Conservation (phyloP, 441 rosid genomes). For the Erodium chrysanthum region DNA sequence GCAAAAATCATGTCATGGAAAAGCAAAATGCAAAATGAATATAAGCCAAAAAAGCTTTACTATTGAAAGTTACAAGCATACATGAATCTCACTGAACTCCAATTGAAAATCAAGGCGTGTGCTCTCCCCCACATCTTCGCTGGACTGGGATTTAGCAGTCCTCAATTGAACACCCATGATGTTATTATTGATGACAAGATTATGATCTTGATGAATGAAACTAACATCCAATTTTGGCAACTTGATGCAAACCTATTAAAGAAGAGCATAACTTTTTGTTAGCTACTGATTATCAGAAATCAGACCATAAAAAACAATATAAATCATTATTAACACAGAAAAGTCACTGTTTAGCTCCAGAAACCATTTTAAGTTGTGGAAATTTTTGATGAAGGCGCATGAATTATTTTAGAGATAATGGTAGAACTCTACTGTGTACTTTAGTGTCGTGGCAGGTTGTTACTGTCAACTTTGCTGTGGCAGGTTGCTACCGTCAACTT, state of each 20-base stretch:
- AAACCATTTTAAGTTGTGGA: neutral
- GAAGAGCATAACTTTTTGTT: conserved; percentile 17
- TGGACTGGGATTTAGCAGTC: conserved; percentile 55
- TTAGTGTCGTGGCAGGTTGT: too few species aligned
- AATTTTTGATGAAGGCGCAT: neutral
- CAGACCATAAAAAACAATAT: neutral
- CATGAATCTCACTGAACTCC: conserved; percentile 96
- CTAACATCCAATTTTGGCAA: conserved; percentile 79
- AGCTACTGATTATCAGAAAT: neutral
- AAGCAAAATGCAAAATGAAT: conserved; percentile 15
- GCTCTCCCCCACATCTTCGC: conserved; percentile 87
- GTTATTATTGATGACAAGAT: conserved; percentile 59
- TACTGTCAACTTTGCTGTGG: too few species aligned
- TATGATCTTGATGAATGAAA: conserved; percentile 59
- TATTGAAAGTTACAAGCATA: conserved; percentile 29
- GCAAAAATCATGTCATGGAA: conserved; percentile 21
- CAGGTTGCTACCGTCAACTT: too few species aligned
- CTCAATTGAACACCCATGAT: conserved; percentile 78
- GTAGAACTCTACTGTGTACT: too few species aligned
- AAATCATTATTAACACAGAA: neutral
- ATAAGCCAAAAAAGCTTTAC: conserved; percentile 23
- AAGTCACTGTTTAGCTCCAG: neutral
- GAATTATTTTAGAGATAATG: too few species aligned
- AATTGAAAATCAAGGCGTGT: conserved; percentile 77
- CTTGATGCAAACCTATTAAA: conserved; percentile 56